phyloP scores from a whole-genome alignment of 78 protist genomes.

The Polysphondylium violaceum region DNA sequence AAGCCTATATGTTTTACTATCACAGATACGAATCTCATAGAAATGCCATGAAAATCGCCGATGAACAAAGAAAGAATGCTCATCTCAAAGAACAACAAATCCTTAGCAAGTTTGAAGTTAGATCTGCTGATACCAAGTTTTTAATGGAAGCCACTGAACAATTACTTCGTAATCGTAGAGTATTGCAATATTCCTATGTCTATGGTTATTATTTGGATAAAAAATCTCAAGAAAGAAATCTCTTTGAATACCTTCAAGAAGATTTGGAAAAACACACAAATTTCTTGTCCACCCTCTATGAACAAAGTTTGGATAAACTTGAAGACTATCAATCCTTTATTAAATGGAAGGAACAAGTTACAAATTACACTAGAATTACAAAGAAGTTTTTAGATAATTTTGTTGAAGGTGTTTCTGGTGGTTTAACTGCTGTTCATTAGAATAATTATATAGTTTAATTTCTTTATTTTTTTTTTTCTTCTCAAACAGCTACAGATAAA shows the following conservation, averaged over 20 bases:
- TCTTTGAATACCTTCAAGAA: slow-evolving; percentile 88
- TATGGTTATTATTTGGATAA: slow-evolving; percentile 84
- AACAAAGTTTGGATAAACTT: slow-evolving; percentile 65
- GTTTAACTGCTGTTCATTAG: slow-evolving; percentile 32
- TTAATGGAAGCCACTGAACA: slow-evolving; percentile 85
- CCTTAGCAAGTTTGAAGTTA: slow-evolving; percentile 61
- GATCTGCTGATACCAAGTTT: slow-evolving; percentile 85
- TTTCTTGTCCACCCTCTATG: slow-evolving; percentile 59
- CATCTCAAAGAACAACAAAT: slow-evolving; percentile 74
- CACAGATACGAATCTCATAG: slow-evolving; percentile 84
- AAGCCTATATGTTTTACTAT: slow-evolving; percentile 86
- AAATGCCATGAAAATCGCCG: slow-evolving; percentile 84
- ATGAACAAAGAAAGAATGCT: slow-evolving; percentile 79
- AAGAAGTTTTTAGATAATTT: slow-evolving; percentile 74
- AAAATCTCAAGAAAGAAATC: slow-evolving; percentile 70
- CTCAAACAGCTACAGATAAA: too few relatives aligned
- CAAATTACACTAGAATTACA: slow-evolving; percentile 85
- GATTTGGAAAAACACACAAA: slow-evolving; percentile 87
- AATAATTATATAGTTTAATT: too few relatives aligned
- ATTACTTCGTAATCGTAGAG: slow-evolving; percentile 72
- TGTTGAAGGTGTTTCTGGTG: slow-evolving; percentile 82
- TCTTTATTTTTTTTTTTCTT: too few relatives aligned
- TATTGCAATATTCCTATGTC: slow-evolving; percentile 86
- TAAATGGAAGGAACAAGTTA: slow-evolving; percentile 85
- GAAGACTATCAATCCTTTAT: slow-evolving; percentile 85